Base-by-base conservation (phyloP, 108 stramenopile genomes). In the Cyclotella baltica region DNA sequence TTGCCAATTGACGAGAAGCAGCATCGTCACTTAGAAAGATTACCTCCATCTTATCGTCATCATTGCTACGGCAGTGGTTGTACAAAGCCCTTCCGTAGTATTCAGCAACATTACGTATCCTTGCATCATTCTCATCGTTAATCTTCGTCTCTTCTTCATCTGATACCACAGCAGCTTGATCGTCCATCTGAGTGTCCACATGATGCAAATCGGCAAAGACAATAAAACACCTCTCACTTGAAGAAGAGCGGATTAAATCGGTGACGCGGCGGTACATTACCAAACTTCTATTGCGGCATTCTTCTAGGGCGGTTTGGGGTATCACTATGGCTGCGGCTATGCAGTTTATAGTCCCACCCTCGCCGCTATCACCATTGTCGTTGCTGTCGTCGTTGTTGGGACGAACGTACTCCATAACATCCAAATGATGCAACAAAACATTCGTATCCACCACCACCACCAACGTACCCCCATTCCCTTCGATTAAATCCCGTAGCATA, bases 131-230 rank as follows among this genome's bases (percentile, higher is more conserved):
- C 63, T 86, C 89, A 70, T 96, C 92, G 66, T 94, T 94, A 59
- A 84, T 79, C 3, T 76, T 69, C 20, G 38, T 62, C 35, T 13
- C 50, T 63, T 48, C 53, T 0, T 33, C 70, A 2, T 77, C 69
- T 23, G 35, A 56, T 15, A 78, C 68, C 51, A 75, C 31, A n/a
- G 72, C 67, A 48, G 78, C 70, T 15, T 76, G 19, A 13, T 46
- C 38, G 46, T 56, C 50, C 35, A 77, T 58, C 47, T 85, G 85
- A 15, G 92, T 93, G 61, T 88, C 91, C 8, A 81, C 86, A 76
- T 95, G 94, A 81, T 93, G 88, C 70, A 75, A 78, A 77, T 95
- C 92, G 18, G 92, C 80, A 85, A 95, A 92, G 50, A 95, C 93
- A 35, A 95, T 85, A 50, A 85, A 83, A 35, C 78, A 70, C 36